Percentiles rank a stretch among this genome's conserved stretches.
These are phyloP conservation scores for Iberis pinnata DNA, from an alignment of 345 rosid genomes.

Conservation along the genomic window DNA sequence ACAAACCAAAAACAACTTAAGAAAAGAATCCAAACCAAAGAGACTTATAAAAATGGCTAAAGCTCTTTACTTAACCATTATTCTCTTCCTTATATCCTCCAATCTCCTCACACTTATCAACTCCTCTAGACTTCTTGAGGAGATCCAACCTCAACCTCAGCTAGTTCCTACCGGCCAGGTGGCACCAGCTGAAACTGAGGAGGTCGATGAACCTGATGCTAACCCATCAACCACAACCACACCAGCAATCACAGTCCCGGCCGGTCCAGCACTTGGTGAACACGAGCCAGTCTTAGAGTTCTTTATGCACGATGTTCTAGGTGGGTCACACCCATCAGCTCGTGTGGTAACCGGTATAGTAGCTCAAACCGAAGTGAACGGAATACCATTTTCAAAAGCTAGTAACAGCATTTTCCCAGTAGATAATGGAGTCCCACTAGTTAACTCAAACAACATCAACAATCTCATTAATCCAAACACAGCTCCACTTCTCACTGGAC, in stretches of 20 bases:
- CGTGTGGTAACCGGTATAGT: slow-evolving; percentile 75
- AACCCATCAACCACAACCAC: neutral
- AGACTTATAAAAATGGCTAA: slow-evolving; percentile 34
- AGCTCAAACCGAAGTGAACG: slow-evolving; percentile 61
- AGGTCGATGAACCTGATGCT: neutral
- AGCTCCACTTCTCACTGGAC: slow-evolving; percentile 69
- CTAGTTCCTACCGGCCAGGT: slow-evolving; percentile 39
- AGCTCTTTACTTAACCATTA: slow-evolving; percentile 20
- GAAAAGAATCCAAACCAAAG: neutral
- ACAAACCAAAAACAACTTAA: slow-evolving; percentile 12
- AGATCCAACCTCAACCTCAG: slow-evolving; percentile 37
- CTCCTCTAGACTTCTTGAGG: slow-evolving; percentile 59
- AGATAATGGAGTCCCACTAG: slow-evolving; percentile 56
- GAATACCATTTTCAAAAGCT: slow-evolving; percentile 73
- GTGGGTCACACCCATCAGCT: slow-evolving; percentile 70
- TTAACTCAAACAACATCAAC: slow-evolving; percentile 41
- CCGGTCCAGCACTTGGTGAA: slow-evolving; percentile 24
- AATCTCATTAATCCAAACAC: slow-evolving; percentile 52
- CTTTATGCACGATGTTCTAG: slow-evolving; percentile 71
- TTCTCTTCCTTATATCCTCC: slow-evolving; percentile 36
- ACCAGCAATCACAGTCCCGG: slow-evolving; percentile 16
- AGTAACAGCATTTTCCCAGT: slow-evolving; percentile 66
- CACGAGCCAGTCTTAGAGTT: slow-evolving; percentile 48
- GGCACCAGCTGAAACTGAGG: slow-evolving; percentile 31
- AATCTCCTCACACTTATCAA: slow-evolving; percentile 31